Percentiles rank a stretch among this genome's conserved stretches.
These are phyloP conservation scores for Suhomyces bribrorum DNA, from an alignment of 1,139 yeast genomes.

Conservation along the genomic window DNA sequence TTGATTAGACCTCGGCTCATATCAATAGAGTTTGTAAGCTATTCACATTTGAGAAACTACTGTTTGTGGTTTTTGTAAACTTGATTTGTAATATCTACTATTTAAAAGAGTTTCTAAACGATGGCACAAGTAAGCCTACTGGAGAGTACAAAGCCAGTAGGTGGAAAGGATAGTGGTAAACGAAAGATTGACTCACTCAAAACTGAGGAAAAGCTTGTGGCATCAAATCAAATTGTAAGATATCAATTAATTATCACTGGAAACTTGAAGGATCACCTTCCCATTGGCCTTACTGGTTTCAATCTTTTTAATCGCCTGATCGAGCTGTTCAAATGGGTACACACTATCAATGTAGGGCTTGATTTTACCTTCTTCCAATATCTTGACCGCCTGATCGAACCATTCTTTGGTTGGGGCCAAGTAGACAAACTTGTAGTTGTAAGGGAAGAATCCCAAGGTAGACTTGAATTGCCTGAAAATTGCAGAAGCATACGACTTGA, in stretches of 20 bases:
- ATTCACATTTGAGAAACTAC: too few relatives aligned
- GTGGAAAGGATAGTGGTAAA: too few relatives aligned
- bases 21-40: too few relatives aligned
- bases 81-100: too few relatives aligned
- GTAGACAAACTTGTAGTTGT: slow-evolving; percentile 15
- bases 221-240: neutral
- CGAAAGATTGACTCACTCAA: neutral
- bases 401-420: slow-evolving; percentile 19
- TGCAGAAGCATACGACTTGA: neutral
- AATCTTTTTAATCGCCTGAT: slow-evolving; percentile 51
- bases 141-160: too few relatives aligned
- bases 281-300: slow-evolving; percentile 56
- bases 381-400: slow-evolving; percentile 29
- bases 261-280: slow-evolving; percentile 51
- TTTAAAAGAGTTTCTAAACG: too few relatives aligned
- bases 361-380: slow-evolving; percentile 44
- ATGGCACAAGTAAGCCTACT: too few relatives aligned
- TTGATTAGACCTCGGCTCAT: too few relatives aligned
- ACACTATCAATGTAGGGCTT: slow-evolving; percentile 55
- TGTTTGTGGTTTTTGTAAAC: too few relatives aligned
- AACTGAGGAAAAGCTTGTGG: neutral
- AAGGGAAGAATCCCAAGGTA: slow-evolving; percentile 18
- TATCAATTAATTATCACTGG: neutral
- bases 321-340: slow-evolving; percentile 48
- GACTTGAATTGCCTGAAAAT: slow-evolving; percentile 12